phyloP scores from a whole-genome alignment of 2,329 filamentous ascomycete species.

The Pestalotiopsis sp. region DNA sequence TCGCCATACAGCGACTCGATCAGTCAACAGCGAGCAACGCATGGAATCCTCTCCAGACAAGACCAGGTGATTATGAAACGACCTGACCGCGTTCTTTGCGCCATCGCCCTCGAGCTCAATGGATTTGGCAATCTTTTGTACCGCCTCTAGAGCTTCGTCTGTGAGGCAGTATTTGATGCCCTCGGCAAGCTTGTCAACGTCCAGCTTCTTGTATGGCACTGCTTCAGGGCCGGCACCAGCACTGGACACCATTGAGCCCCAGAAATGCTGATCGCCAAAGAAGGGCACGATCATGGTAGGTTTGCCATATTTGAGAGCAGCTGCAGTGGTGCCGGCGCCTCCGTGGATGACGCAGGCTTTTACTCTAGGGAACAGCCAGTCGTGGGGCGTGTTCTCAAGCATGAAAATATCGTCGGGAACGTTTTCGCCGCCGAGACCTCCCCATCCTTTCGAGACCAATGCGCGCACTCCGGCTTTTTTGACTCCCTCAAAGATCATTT shows the following conservation, averaged over 20 bases:
- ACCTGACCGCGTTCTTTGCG: conserved; percentile 67
- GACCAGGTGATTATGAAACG: conserved; percentile 65
- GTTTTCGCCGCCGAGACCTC: conserved; percentile 64
- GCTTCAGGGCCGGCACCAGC: conserved; percentile 67
- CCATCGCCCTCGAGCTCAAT: conserved; percentile 70
- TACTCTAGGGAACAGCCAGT: conserved; percentile 75
- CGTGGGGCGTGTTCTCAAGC: conserved; percentile 75
- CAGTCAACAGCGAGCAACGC: conserved; percentile 67
- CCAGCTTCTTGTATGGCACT: conserved; percentile 70
- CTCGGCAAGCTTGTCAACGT: conserved; percentile 65
- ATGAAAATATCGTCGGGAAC: conserved; percentile 69
- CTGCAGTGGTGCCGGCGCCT: conserved; percentile 78
- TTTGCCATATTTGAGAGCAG: conserved; percentile 70
- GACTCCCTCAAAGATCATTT: conserved; percentile 73
- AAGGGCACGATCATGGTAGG: conserved; percentile 80
- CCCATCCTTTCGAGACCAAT: conserved; percentile 77
- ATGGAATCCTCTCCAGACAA: conserved; percentile 56
- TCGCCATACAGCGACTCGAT: conserved; percentile 67
- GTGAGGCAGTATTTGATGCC: conserved; percentile 71
- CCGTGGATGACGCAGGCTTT: conserved; percentile 73
- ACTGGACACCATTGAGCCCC: conserved; percentile 70
- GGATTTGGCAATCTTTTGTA: conserved; percentile 58
- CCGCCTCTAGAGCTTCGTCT: conserved; percentile 60
- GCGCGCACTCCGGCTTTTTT: conserved; percentile 68
- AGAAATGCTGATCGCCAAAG: conserved; percentile 80